Conservation (phyloP, 1,284 basidiomycete species). For the Cutaneotrichosporon spelunceum region DNA sequence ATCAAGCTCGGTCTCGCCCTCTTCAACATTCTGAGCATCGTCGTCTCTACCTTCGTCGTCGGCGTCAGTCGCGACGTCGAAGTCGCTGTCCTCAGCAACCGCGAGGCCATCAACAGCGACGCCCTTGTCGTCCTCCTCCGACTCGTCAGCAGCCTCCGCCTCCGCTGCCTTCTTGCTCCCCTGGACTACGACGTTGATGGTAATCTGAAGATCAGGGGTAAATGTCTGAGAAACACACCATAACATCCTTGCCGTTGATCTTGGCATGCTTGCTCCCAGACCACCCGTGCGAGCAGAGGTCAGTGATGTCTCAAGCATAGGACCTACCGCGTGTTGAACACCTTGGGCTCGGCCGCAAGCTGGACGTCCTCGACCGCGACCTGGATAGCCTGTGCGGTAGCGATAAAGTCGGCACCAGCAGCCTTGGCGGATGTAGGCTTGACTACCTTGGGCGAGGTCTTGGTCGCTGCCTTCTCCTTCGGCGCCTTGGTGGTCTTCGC, state of each 20-base stretch:
- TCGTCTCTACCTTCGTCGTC: not conserved
- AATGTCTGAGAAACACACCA: constrained; percentile 9
- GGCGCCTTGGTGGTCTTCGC: not conserved
- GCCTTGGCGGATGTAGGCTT: not conserved
- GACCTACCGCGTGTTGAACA: constrained; percentile 23
- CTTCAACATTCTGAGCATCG: not conserved
- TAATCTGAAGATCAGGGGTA: constrained; percentile 14
- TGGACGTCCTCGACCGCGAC: constrained; percentile 13
- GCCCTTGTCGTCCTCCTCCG: not conserved
- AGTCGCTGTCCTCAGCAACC: not conserved
- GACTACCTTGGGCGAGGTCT: not conserved
- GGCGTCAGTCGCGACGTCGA: not conserved
- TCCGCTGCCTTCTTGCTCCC: constrained; percentile 15
- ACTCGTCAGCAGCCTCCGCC: constrained; percentile 1
- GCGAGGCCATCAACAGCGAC: not conserved
- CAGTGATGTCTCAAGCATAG: not conserved
- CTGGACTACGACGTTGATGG: constrained; percentile 20
- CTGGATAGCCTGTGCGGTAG: constrained; percentile 1
- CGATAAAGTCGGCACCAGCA: not conserved
- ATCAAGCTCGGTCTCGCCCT: not conserved
- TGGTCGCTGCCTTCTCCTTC: not conserved
- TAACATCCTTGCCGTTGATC: constrained; percentile 16
- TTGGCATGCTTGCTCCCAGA: constrained; percentile 17
- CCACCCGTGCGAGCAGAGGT: constrained; percentile 28
- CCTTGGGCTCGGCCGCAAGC: constrained; percentile 16